phyloP scores from a whole-genome alignment of 805 yeast genomes.

The Candida easanensis region DNA sequence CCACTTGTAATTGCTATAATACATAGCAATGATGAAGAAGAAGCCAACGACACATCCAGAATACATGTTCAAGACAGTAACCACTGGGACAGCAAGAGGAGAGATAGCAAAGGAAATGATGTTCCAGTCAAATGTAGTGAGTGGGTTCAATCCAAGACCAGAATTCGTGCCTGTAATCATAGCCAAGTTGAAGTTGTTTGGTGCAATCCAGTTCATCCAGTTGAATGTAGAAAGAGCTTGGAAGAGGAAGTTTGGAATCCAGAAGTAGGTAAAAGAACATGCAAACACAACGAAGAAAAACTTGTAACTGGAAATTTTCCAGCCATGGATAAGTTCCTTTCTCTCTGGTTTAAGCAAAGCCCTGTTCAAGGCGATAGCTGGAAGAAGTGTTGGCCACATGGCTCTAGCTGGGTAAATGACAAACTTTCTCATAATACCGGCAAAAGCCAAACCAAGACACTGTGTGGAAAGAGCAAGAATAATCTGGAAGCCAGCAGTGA shows the following conservation, averaged over 20 bases:
- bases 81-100: conserved; percentile 46
- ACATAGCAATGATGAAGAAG: conserved; percentile 33
- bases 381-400: conserved; percentile 53
- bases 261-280: conserved; percentile 39
- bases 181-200: conserved; percentile 46
- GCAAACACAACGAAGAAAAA: conserved; percentile 32
- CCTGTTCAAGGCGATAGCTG: conserved; percentile 46
- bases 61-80: conserved; percentile 30
- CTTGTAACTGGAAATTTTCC: conserved; percentile 33
- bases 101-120: conserved; percentile 23
- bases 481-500: conserved; percentile 49
- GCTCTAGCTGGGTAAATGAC: conserved; percentile 49
- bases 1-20: conserved; percentile 41
- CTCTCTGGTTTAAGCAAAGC: conserved; percentile 40
- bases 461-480: conserved; percentile 53
- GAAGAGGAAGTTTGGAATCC: conserved; percentile 45
- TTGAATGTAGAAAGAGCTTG: conserved; percentile 41
- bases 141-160: conserved; percentile 54
- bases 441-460: conserved; percentile 65
- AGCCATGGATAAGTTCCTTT: conserved; percentile 32
- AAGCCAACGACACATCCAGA: conserved; percentile 35
- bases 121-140: conserved; percentile 54
- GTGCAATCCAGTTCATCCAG: conserved; percentile 61
- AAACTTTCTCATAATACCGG: conserved; percentile 59
- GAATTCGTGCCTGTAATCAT: conserved; percentile 43